Conservation (phyloP, 1,284 basidiomycete genomes). For the Malassezia slooffiae region DNA sequence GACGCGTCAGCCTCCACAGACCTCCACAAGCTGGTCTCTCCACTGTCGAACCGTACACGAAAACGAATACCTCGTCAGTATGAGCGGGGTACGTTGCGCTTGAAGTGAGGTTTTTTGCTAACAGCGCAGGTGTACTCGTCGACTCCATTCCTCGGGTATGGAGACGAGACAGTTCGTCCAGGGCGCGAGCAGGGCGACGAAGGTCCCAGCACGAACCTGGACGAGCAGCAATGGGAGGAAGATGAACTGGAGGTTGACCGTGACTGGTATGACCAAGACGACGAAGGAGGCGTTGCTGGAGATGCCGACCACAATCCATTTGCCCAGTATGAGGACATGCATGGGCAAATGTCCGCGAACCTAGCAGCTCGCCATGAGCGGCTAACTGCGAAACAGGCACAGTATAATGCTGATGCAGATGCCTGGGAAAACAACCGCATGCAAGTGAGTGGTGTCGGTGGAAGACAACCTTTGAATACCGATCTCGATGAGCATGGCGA, state of each 20-base stretch:
- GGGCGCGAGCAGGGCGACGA: slow-evolving; percentile 55
- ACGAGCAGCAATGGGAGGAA: slow-evolving; percentile 27
- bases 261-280: slow-evolving; percentile 40
- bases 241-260: slow-evolving; percentile 29
- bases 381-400: slow-evolving; percentile 45
- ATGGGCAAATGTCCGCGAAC: slow-evolving; percentile 44
- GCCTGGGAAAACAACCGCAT: slow-evolving; percentile 97
- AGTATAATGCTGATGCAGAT: slow-evolving; percentile 79
- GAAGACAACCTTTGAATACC: slow-evolving; percentile 67
- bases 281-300: slow-evolving; percentile 51
- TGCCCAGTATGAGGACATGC: slow-evolving; percentile 67
- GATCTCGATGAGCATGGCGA: slow-evolving; percentile 74
- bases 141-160: slow-evolving; percentile 9
- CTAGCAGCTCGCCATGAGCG: slow-evolving; percentile 24
- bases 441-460: slow-evolving; percentile 84
- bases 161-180: slow-evolving; percentile 6
- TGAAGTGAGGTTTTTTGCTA: no score
- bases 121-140: no score
- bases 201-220: slow-evolving; percentile 47
- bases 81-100: neutral
- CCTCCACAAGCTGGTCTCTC: no score
- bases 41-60: no score
- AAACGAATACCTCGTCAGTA: neutral
- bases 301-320: slow-evolving; percentile 88
- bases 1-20: slow-evolving; percentile 4